Evolutionary conservation across 805 yeast genomes (phyloP), one percentile per base, ranked within the genome.

Genomic region (Saturnispora mendoncae): DNA sequence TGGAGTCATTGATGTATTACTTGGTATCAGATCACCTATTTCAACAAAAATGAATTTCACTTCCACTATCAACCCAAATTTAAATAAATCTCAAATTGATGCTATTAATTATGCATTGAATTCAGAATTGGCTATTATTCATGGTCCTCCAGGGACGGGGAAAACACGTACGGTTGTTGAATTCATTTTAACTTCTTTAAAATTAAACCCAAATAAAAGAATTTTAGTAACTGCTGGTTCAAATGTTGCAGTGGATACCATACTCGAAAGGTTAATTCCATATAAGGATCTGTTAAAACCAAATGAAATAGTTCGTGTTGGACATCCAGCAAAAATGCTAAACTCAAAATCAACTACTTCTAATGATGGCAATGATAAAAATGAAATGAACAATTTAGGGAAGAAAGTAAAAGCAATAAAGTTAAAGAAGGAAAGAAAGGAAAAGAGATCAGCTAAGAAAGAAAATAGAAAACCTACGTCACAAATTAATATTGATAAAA

Each of bases 211-310:
- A 5, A 51, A 56, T 13, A 50, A 48, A 18, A 60, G 87, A 34
- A 78, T 90, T 0, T 64, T 90, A 23, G 88, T 90, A 0, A 88
- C 97, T 63, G 97, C 96, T 0, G 95, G 97, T 0, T 87, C 97
- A 0, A 90, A 90, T 56, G 79, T 87, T 13, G 77, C 96, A 1
- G 94, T 88, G 1, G 97, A 90, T 57, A 90, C 94, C 0, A 82
- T 90, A 13, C 60, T 88, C 36, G 97, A 90, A 58, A 66, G 97
- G 44, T 58, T 90, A 18, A 60, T 68, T 31, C 8, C 12, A 2
- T 32, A 34, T 31, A 28, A 17, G 19, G 58, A 59, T 23, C 60
- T 67, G 30, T 54, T 68, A 31, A 66, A 66, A 1, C 24, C 38
- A 7, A 49, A 43, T 8, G 66, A 70, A 10, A 59, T 92, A n/a